phyloP scores from a whole-genome alignment of 176 grass and related monocot genomes.

The Metroxylon sagu region DNA sequence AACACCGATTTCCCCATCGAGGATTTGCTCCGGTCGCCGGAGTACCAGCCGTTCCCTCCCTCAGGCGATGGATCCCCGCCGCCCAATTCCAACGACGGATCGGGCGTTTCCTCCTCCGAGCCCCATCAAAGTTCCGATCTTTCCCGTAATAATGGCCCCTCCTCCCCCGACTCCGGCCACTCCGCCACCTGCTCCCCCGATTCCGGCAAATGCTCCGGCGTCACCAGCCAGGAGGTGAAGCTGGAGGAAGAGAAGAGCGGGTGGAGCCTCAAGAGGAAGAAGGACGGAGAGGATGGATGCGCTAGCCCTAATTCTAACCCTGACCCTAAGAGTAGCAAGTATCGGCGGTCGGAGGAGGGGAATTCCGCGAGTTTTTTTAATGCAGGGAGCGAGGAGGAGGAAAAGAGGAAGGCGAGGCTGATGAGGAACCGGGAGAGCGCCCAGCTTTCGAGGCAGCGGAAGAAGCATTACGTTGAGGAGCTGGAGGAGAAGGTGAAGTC shows the following conservation, averaged over 20 bases:
- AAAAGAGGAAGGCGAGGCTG: slow-evolving; percentile 56
- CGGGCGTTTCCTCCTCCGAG: slow-evolving; percentile 22
- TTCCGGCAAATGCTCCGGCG: slow-evolving; percentile 37
- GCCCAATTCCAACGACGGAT: slow-evolving; percentile 31
- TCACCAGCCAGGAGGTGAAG: slow-evolving; percentile 33
- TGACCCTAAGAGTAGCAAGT: slow-evolving; percentile 32
- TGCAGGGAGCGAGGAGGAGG: slow-evolving; percentile 47
- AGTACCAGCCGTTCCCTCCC: not conserved
- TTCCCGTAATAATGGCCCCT: not conserved
- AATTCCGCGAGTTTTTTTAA: slow-evolving; percentile 22
- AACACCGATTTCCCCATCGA: slow-evolving; percentile 66
- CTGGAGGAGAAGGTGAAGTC: slow-evolving; percentile 88
- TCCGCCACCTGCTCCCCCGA: slow-evolving; percentile 21
- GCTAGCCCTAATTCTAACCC: not conserved
- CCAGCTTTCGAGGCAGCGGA: slow-evolving; percentile 87
- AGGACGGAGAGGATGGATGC: slow-evolving; percentile 6
- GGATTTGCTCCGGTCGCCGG: slow-evolving; percentile 48
- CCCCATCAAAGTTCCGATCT: slow-evolving; percentile 7
- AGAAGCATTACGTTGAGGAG: slow-evolving; percentile 87
- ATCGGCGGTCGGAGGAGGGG: slow-evolving; percentile 41
- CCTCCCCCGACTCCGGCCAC: slow-evolving; percentile 27
- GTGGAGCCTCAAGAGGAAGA: slow-evolving; percentile 75
- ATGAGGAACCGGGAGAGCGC: slow-evolving; percentile 90
- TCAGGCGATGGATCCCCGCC: not conserved
- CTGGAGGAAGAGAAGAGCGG: slow-evolving; percentile 26